A percentile compares a stretch with the other conserved stretches of the same genome.
Conservation (phyloP, 1,139 yeast species). For the Saccharomyces hybrid region DNA sequence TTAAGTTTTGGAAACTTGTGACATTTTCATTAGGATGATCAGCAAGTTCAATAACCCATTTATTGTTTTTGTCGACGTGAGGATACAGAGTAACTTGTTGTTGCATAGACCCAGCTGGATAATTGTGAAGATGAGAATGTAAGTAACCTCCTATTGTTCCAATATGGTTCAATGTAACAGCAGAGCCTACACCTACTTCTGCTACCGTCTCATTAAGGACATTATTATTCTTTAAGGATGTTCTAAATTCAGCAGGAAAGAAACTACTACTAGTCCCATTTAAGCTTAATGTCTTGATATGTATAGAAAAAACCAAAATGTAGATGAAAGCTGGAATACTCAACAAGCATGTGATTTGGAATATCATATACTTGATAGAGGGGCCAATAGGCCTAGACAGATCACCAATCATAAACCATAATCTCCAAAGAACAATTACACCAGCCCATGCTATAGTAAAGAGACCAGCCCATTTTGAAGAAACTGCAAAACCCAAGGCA, state of each 20-base stretch:
- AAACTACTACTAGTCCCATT: constrained; percentile 86
- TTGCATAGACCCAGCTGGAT: constrained; percentile 89
- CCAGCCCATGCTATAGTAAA: constrained; percentile 94
- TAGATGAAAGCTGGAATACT: constrained; percentile 67
- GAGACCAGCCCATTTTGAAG: constrained; percentile 94
- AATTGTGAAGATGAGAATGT: constrained; percentile 80
- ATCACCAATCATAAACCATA: constrained; percentile 89
- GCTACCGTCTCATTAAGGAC: constrained; percentile 65
- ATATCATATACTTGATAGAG: constrained; percentile 39
- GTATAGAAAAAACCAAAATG: constrained; percentile 64
- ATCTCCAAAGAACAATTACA: constrained; percentile 55
- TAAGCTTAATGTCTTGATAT: constrained; percentile 57
- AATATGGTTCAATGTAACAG: constrained; percentile 68
- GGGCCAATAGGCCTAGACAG: constrained; percentile 37
- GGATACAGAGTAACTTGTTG: constrained; percentile 91
- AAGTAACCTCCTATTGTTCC: constrained; percentile 89
- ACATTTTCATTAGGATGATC: constrained; percentile 38
- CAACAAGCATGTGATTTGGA: constrained; percentile 48
- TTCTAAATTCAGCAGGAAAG: constrained; percentile 82
- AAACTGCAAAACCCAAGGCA: constrained; percentile 76
- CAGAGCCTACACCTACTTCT: constrained; percentile 83
- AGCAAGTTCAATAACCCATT: constrained; percentile 54
- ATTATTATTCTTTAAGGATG: constrained; percentile 60
- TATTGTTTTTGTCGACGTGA: constrained; percentile 77
- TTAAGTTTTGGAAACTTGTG: constrained; percentile 49